Percentiles rank a stretch among this genome's conserved stretches.
Evolutionary conservation across 202 grass and related monocot species (phyloP).

Genomic region (Miscanthus sacchariflorus): DNA sequence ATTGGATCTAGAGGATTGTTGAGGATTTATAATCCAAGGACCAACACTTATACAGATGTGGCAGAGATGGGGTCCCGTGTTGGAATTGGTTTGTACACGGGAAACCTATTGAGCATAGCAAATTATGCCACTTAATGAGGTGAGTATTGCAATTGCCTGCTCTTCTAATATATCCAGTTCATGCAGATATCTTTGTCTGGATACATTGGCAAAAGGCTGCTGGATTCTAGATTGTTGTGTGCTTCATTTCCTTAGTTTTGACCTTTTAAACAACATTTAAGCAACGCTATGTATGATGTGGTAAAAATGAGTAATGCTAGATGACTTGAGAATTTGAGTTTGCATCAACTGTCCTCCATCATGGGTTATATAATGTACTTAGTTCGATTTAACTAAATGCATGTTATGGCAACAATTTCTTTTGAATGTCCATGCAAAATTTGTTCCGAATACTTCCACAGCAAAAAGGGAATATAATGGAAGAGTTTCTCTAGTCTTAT

Average conservation of each 20-base stretch:
- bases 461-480: too few species aligned
- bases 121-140: background rate
- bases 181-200: background rate
- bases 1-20: background rate
- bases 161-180: background rate
- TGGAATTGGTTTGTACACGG: background rate
- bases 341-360: background rate
- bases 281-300: background rate
- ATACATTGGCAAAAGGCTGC: background rate
- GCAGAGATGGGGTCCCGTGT: background rate
- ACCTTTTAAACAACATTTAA: background rate
- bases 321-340: too few species aligned
- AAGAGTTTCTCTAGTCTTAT: too few species aligned
- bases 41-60: background rate
- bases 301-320: background rate
- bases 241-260: background rate
- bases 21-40: slow-evolving; percentile 11
- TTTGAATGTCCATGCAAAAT: too few species aligned
- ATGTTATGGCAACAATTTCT: too few species aligned
- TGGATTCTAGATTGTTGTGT: background rate
- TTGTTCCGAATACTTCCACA: too few species aligned
- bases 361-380: background rate
- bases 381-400: background rate
- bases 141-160: background rate
- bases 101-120: background rate